Conservation (phyloP, 192 early-diverging fungal species). For the Backusella luteola region DNA sequence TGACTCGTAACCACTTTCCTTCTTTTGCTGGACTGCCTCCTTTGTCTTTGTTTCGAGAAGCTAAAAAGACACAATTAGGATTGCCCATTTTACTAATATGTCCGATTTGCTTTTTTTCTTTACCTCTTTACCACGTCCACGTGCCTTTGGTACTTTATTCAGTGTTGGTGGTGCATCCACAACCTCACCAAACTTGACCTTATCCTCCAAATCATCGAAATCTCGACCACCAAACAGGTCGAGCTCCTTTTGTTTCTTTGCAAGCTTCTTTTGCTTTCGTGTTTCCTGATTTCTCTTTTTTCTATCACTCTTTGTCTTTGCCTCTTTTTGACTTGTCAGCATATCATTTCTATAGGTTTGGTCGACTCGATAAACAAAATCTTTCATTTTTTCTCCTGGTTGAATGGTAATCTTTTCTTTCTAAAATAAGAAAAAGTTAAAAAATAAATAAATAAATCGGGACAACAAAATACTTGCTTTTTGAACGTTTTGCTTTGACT, state of each 20-base stretch:
- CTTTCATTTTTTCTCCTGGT: constrained; percentile 46
- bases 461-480: not conserved
- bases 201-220: constrained; percentile 52
- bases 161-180: constrained; percentile 53
- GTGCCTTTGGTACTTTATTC: constrained; percentile 45
- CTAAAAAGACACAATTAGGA: not conserved
- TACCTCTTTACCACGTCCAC: constrained; percentile 45
- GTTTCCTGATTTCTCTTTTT: constrained; percentile 50
- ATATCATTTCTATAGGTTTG: constrained; percentile 39
- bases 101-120: constrained; percentile 22
- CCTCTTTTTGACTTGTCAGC: constrained; percentile 34
- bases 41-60: not conserved
- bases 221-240: constrained; percentile 42
- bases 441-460: not conserved
- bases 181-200: constrained; percentile 54
- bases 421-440: not conserved
- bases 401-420: constrained; percentile 22
- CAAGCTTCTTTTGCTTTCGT: constrained; percentile 43
- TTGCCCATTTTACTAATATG: constrained; percentile 16
- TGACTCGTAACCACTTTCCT: constrained; percentile 34
- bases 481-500: constrained; percentile 11
- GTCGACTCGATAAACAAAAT: constrained; percentile 46
- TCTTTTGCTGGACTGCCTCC: not conserved
- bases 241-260: constrained; percentile 37
- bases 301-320: constrained; percentile 37